Evolutionary conservation across 2,329 filamentous ascomycete genomes (phyloP).

Genomic region (Pyrenophora graminea): DNA sequence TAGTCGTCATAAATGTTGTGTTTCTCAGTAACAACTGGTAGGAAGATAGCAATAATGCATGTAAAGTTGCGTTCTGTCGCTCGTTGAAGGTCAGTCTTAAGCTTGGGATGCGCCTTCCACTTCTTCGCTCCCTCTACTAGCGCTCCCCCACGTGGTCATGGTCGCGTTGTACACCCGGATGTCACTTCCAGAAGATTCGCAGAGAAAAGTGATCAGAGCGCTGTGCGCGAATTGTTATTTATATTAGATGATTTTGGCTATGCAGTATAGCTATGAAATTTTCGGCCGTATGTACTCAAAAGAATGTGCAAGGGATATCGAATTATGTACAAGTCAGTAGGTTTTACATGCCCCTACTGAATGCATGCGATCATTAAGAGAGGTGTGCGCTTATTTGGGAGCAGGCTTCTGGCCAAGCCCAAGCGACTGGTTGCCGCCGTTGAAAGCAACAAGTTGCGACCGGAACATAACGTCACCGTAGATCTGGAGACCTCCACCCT

Average conservation of each 20-base stretch:
- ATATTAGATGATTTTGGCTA: conserved; percentile 3
- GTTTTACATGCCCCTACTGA: conserved; percentile 1
- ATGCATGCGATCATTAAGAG: background rate
- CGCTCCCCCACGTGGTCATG: conserved; percentile 3
- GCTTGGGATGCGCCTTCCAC: conserved; percentile 11
- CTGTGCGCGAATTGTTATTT: background rate
- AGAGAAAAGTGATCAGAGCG: background rate
- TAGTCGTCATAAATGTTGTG: background rate
- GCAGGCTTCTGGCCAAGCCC: conserved; percentile 53
- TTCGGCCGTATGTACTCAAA: conserved; percentile 9
- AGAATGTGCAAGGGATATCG: conserved; percentile 7
- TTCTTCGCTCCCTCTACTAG: background rate
- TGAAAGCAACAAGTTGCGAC: conserved; percentile 64
- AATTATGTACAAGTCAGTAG: conserved; percentile 15
- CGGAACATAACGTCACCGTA: conserved; percentile 66
- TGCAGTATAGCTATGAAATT: background rate
- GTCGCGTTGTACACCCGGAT: background rate
- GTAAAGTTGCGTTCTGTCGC: too few species aligned
- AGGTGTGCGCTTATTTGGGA: background rate
- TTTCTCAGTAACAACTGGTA: background rate
- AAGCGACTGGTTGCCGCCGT: conserved; percentile 57
- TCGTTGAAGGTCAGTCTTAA: background rate
- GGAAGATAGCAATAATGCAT: background rate
- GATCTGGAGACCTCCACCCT: conserved; percentile 61
- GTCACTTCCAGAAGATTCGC: background rate